Percentiles rank a stretch among this genome's conserved stretches.
These are phyloP conservation scores for Biscogniauxia marginata DNA, from an alignment of 2,329 filamentous ascomycete genomes.

Conservation along the genomic window DNA sequence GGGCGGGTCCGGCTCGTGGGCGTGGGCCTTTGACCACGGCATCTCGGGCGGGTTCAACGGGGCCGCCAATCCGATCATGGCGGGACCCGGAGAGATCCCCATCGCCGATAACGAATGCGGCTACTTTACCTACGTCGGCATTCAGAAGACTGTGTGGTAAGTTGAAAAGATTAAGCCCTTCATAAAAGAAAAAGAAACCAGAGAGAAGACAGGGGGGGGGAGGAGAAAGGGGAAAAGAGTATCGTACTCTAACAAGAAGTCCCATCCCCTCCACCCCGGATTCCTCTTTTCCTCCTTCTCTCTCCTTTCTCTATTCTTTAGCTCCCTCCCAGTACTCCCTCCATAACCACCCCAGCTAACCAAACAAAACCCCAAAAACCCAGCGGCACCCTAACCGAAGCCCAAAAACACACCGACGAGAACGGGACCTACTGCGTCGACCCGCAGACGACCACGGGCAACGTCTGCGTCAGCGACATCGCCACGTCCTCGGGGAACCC, in stretches of 20 bases:
- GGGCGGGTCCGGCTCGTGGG: not conserved
- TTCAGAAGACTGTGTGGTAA: constrained; percentile 8
- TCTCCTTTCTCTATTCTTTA: no score
- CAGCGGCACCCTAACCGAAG: constrained; percentile 10
- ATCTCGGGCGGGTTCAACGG: constrained; percentile 8
- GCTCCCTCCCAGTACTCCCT: no score
- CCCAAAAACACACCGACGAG: not conserved
- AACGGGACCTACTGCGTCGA: not conserved
- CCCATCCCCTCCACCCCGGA: not conserved
- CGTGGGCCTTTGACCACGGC: constrained; percentile 2
- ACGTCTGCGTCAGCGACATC: constrained; percentile 7
- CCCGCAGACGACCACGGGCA: constrained; percentile 1
- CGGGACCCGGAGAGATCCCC: not conserved
- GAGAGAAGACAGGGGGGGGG: no score
- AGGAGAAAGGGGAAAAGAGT: no score
- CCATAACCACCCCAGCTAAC: not conserved
- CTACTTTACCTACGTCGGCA: constrained; percentile 13
- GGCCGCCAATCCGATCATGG: not conserved
- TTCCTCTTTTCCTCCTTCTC: not conserved
- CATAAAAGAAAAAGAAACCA: no score
- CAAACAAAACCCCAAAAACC: not conserved
- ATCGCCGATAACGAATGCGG: constrained; percentile 9
- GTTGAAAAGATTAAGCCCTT: no score
- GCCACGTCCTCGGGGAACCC: not conserved
- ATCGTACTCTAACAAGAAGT: no score